Evolutionary conservation across 768 basidiomycete species (phyloP).

Genomic region (Mycena metata): DNA sequence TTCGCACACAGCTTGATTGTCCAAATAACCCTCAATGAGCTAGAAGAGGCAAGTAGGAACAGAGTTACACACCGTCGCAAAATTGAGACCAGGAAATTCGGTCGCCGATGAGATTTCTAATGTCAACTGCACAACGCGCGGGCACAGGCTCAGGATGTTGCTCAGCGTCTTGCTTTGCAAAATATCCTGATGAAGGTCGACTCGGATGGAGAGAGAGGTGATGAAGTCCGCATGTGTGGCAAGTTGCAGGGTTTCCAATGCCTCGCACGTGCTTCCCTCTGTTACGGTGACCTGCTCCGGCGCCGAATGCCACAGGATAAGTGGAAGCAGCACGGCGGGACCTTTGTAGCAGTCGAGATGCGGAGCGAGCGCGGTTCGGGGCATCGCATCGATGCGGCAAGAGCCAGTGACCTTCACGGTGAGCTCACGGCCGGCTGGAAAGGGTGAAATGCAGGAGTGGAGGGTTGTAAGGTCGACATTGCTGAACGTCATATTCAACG

Average conservation of each 20-base stretch:
- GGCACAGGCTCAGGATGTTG: not conserved
- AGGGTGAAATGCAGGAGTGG: conserved; percentile 6
- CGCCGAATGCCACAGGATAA: not conserved
- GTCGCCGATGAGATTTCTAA: not conserved
- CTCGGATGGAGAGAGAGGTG: not conserved
- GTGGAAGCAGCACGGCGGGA: not conserved
- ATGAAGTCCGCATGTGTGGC: not conserved
- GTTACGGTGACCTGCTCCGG: not conserved
- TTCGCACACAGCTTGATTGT: not conserved
- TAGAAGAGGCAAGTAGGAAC: too few species aligned
- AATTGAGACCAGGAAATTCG: not conserved
- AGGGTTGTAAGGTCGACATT: not conserved
- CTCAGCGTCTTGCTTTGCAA: not conserved
- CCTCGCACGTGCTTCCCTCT: not conserved
- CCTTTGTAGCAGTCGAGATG: conserved; percentile 7
- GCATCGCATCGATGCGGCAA: not conserved
- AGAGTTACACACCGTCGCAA: not conserved
- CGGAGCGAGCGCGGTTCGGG: not conserved
- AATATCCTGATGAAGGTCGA: not conserved
- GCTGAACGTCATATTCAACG: not conserved
- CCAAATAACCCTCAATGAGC: not conserved
- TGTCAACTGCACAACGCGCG: not conserved
- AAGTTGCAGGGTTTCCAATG: not conserved
- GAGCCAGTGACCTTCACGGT: not conserved
- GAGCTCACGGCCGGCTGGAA: conserved; percentile 8